Percentiles rank a stretch among this genome's conserved stretches.
Conservation (phyloP, 768 basidiomycete genomes). For the Collybiopsis confluens region DNA sequence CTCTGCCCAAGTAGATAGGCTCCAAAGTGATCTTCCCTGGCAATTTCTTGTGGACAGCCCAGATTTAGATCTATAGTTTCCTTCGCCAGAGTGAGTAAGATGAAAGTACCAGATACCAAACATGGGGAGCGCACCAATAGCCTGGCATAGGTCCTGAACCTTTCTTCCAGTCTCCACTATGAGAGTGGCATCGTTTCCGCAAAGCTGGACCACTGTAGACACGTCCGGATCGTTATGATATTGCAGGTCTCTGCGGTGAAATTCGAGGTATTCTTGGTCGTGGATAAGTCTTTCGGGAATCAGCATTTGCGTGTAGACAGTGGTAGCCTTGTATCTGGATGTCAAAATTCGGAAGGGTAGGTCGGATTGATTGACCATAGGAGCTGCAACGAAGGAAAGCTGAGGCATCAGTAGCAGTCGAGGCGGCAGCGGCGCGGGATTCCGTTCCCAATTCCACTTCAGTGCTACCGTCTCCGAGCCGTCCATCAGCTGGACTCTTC, state of each 20-base stretch:
- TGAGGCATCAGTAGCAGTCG: no score
- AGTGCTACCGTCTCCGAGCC: no score
- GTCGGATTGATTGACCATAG: constrained; percentile 81
- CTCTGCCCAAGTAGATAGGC: constrained; percentile 71
- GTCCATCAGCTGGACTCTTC: no score
- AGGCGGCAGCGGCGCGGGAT: no score
- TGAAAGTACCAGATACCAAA: background rate
- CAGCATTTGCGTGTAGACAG: constrained; percentile 79
- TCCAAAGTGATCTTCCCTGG: constrained; percentile 63
- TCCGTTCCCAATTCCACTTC: no score
- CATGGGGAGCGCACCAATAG: constrained; percentile 51
- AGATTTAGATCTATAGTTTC: constrained; percentile 63
- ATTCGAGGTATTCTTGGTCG: constrained; percentile 61
- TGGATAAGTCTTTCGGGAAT: constrained; percentile 55
- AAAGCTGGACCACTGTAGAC: constrained; percentile 64
- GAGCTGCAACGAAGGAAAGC: constrained; percentile 52
- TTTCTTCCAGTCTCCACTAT: constrained; percentile 59
- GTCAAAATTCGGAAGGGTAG: constrained; percentile 66
- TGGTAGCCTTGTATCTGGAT: constrained; percentile 57
- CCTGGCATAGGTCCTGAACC: constrained; percentile 59
- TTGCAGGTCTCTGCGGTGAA: constrained; percentile 55
- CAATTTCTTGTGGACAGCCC: constrained; percentile 74
- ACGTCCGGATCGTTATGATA: constrained; percentile 20
- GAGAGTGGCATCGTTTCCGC: constrained; percentile 62
- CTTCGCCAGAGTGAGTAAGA: constrained; percentile 12